Base-by-base conservation (phyloP, 768 basidiomycete species). In the Jaapia argillacea region DNA sequence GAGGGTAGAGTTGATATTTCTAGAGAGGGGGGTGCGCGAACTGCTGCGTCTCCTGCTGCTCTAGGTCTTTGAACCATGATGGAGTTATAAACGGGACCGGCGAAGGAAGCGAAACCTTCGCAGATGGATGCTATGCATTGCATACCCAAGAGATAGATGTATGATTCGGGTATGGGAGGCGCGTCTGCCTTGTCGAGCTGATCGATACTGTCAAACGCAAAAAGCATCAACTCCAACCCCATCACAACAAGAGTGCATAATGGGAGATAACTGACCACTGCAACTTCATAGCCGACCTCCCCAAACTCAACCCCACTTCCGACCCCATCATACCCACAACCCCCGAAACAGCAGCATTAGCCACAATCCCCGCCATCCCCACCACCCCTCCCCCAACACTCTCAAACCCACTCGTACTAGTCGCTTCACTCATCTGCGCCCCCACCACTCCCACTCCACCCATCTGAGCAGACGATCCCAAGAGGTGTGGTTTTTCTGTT, bases 111-210 rank as follows among this genome's bases (percentile, higher is more conserved):
- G 42, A 93, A 81, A 1, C 91, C 92, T 52, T 92, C 89, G 47
- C 85, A 89, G 2, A 99, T 65, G 0, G 87, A 81, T 23, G 85
- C 74, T 6, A 97, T 71, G 54, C 85, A 92, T 53, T 97, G 92
- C 0, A 96, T 74, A 1, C 81, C 88, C 1, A 99, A 75, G 5
- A 99, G 81, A 56, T 93, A 94, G 49, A 94, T 75, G 58, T 99
- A 97, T 3, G 85, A 73, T 46, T 99, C 96, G 0, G 96, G 94
- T 42, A 97, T 92, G 0, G 79, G 71, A 0, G 96, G 96, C 0
- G 92, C 79, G 52, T 99, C 96, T 0, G 90, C 85, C 60, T 99
- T 99, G 66, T 99, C 94, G 10, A 97, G 77, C 60, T 98, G 96
- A 58, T 99, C 94, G 52, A 99, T 97, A 58, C 93, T 96, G 53